A percentile compares a stretch with the other conserved stretches of the same genome.
Evolutionary conservation across 129 eudicot species (phyloP).

Genomic region (Artemisia annua): DNA sequence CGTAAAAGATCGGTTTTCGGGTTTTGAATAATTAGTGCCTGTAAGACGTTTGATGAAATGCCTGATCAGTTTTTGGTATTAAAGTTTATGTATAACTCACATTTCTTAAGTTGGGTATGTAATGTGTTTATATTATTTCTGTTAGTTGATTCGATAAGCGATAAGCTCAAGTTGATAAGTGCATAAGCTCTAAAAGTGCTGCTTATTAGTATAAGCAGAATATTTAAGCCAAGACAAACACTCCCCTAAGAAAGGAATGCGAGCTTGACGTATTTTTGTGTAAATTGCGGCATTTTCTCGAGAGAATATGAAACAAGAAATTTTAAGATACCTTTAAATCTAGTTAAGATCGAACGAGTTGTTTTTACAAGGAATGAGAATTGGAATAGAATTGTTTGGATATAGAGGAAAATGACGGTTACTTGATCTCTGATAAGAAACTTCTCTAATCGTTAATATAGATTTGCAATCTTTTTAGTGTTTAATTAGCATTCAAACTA

Average conservation of each 20-base stretch:
- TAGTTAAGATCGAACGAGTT: not conserved
- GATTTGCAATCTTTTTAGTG: not conserved
- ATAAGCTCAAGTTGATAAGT: too few relatives aligned
- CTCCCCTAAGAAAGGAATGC: not conserved
- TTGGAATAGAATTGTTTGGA: not conserved
- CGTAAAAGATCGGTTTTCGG: not conserved
- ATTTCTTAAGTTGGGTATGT: too few relatives aligned
- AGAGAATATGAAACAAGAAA: not conserved
- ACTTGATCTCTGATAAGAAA: not conserved
- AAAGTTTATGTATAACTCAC: too few relatives aligned
- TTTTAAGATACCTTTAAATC: not conserved
- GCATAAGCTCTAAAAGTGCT: too few relatives aligned
- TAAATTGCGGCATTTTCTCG: not conserved
- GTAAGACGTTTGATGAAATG: slow-evolving; percentile 33
- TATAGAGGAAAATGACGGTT: not conserved
- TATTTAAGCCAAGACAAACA: too few relatives aligned
- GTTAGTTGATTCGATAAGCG: too few relatives aligned
- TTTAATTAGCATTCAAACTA: not conserved
- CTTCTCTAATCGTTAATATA: not conserved
- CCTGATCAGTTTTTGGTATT: slow-evolving; percentile 1
- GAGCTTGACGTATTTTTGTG: not conserved
- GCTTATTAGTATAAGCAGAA: too few relatives aligned
- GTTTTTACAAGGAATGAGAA: too few relatives aligned
- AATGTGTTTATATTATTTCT: too few relatives aligned
- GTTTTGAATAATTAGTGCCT: not conserved